Evolutionary conservation across 169 alveolate genomes (phyloP).

Genomic region (Eimeria sp.): DNA sequence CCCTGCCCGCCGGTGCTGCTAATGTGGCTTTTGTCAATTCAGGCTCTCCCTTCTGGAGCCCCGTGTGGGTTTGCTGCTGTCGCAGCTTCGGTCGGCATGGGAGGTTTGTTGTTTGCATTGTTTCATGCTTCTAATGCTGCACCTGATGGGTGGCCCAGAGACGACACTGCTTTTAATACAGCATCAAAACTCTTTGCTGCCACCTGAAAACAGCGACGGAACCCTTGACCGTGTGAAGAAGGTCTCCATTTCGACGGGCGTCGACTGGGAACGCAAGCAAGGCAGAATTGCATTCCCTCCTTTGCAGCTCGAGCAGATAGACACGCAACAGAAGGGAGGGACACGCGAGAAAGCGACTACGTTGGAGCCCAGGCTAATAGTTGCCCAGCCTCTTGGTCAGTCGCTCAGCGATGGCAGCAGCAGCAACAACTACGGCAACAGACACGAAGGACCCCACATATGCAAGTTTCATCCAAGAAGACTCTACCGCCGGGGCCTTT

Average conservation of each 20-base stretch:
- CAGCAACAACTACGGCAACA: constrained; percentile 4
- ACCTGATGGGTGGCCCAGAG: constrained; percentile 67
- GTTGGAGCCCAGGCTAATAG: background rate
- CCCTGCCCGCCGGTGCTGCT: background rate
- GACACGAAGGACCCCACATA: background rate
- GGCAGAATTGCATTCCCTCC: background rate
- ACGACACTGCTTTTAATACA: constrained; percentile 24
- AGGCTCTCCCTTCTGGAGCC: constrained; percentile 75
- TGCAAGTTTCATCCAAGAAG: background rate
- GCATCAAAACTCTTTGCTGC: constrained; percentile 27
- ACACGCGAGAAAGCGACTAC: background rate
- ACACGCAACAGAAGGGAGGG: background rate
- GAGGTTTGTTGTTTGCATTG: constrained; percentile 64
- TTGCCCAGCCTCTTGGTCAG: background rate
- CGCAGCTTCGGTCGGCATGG: constrained; percentile 66
- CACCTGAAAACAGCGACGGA: background rate
- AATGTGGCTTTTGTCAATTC: background rate
- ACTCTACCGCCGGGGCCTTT: background rate
- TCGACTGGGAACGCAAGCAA: background rate
- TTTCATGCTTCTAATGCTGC: constrained; percentile 72
- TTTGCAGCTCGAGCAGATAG: background rate
- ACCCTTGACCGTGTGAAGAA: background rate
- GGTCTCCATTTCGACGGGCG: background rate
- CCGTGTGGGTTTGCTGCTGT: constrained; percentile 49
- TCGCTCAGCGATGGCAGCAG: constrained; percentile 17